Conservation (phyloP, 805 yeast species). For the Schwanniomyces polymorphus region DNA sequence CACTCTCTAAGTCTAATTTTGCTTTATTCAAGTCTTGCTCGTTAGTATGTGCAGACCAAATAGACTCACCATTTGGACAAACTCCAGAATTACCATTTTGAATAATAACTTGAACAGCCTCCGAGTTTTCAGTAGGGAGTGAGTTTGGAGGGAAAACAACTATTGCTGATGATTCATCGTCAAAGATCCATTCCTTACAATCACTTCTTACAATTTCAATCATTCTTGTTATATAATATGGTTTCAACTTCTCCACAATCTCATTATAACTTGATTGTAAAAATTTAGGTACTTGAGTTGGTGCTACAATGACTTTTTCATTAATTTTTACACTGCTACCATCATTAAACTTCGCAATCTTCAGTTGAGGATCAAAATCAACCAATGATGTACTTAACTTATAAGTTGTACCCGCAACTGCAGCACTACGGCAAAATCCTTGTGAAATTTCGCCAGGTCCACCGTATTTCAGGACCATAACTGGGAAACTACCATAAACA, state of each 20-base stretch:
- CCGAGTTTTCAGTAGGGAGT: slow-evolving; percentile 60
- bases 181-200: slow-evolving; percentile 90
- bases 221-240: slow-evolving; percentile 66
- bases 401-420: slow-evolving; percentile 96
- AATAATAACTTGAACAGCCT: slow-evolving; percentile 83
- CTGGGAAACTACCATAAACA: slow-evolving; percentile 93
- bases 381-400: slow-evolving; percentile 69
- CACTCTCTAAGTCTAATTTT: slow-evolving; percentile 74
- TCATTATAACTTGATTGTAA: slow-evolving; percentile 40
- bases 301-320: slow-evolving; percentile 78
- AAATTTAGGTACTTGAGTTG: slow-evolving; percentile 56
- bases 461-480: slow-evolving; percentile 87
- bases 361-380: slow-evolving; percentile 63
- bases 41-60: slow-evolving; percentile 86
- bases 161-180: slow-evolving; percentile 78
- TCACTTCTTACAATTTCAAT: slow-evolving; percentile 81
- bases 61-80: slow-evolving; percentile 81
- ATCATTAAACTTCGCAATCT: slow-evolving; percentile 72
- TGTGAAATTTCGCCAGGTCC: slow-evolving; percentile 95
- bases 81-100: slow-evolving; percentile 87
- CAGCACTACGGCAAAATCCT: slow-evolving; percentile 96
- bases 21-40: slow-evolving; percentile 68
- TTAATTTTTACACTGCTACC: slow-evolving; percentile 72
- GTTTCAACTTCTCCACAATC: slow-evolving; percentile 42
- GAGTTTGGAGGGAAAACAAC: slow-evolving; percentile 92